These are phyloP conservation scores for Leucaena leucocephala DNA, from an alignment of 306 rosid species.

Conservation along the genomic window DNA sequence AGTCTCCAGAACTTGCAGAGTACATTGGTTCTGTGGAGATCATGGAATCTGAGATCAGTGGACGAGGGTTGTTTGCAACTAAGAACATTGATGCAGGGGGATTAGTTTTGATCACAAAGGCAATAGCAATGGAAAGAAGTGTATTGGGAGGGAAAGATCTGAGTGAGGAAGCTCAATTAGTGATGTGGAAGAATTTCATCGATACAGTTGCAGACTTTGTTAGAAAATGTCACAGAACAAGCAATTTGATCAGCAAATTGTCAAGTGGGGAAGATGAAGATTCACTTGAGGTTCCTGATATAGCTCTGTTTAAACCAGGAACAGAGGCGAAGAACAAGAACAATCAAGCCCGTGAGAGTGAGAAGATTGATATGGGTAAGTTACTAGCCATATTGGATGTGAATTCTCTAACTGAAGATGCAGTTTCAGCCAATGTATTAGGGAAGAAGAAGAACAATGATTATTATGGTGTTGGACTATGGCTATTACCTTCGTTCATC, in stretches of 20 bases:
- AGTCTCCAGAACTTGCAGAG: slow-evolving; percentile 76
- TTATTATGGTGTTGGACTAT: slow-evolving; percentile 76
- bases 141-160: slow-evolving; percentile 60
- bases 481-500: slow-evolving; percentile 77
- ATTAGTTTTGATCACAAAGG: slow-evolving; percentile 65
- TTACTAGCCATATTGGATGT: slow-evolving; percentile 69
- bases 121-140: slow-evolving; percentile 76
- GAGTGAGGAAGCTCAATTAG: slow-evolving; percentile 75
- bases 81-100: slow-evolving; percentile 79
- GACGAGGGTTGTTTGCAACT: slow-evolving; percentile 71
- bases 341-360: slow-evolving; percentile 20
- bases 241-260: slow-evolving; percentile 52
- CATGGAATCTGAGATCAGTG: slow-evolving; percentile 64
- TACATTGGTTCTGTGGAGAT: slow-evolving; percentile 69
- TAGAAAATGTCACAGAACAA: slow-evolving; percentile 49
- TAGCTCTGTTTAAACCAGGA: slow-evolving; percentile 59
- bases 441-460: slow-evolving; percentile 71
- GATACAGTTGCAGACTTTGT: slow-evolving; percentile 53
- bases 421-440: slow-evolving; percentile 64
- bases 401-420: slow-evolving; percentile 77
- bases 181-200: slow-evolving; percentile 87
- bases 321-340: slow-evolving; percentile 1
- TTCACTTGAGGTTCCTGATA: slow-evolving; percentile 65
- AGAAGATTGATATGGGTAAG: slow-evolving; percentile 50
- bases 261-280: slow-evolving; percentile 77